phyloP scores from a whole-genome alignment of 1,284 basidiomycete species.

The Chondrostereum purpureum region DNA sequence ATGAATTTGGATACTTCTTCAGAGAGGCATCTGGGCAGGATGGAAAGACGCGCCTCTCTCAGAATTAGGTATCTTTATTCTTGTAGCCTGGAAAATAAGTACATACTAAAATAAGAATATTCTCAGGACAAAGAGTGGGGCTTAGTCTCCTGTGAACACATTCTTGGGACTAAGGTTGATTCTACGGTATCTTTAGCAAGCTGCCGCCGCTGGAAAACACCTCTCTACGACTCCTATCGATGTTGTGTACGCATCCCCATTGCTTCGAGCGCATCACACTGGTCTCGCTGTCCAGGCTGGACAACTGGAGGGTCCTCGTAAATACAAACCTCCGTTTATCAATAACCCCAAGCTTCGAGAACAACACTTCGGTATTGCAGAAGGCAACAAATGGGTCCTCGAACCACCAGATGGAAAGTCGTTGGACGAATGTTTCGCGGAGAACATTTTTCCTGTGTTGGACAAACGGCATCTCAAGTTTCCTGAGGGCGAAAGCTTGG shows the following conservation, averaged over 20 bases:
- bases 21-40: constrained; percentile 66
- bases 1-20: background rate
- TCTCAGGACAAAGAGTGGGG: constrained; percentile 3
- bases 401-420: constrained; percentile 25
- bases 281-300: constrained; percentile 52
- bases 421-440: constrained; percentile 36
- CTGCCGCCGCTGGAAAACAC: constrained; percentile 59
- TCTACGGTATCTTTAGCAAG: constrained; percentile 46
- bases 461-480: constrained; percentile 48
- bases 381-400: constrained; percentile 49
- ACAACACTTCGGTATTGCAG: constrained; percentile 64
- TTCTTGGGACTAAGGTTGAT: constrained; percentile 22
- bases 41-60: constrained; percentile 77
- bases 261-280: constrained; percentile 66
- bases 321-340: constrained; percentile 43
- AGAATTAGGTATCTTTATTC: constrained; percentile 50
- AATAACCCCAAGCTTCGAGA: constrained; percentile 48
- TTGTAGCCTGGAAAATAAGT: too few relatives aligned
- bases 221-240: constrained; percentile 49
- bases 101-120: background rate
- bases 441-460: constrained; percentile 45
- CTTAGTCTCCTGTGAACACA: constrained; percentile 10
- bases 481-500: constrained; percentile 61
- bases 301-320: constrained; percentile 28
- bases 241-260: constrained; percentile 69